Base-by-base conservation (phyloP, 345 rosid species). In the Melaleuca quinquenervia region DNA sequence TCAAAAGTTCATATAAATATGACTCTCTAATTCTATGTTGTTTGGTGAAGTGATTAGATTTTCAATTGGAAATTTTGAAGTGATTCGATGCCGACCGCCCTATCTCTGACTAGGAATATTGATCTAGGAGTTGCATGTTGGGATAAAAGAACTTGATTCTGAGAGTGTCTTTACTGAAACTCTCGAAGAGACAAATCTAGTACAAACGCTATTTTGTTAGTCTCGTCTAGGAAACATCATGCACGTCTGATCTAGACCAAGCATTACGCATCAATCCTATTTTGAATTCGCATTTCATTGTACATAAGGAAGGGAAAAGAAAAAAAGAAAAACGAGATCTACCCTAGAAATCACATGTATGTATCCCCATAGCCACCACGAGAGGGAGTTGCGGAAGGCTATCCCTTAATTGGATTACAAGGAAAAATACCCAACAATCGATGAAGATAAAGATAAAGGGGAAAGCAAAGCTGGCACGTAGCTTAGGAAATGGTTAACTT, bases 401-500 rank as follows among this genome's bases (percentile, higher is more conserved):
- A 36, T 70, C 36, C 80, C 80, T 70, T 70, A 36, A 70, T 70
- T 36, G 80, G 48, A 36, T 70, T 20, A 36, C 80, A 70, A 70
- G 80, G 83, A 3, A 82, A 70, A 70, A 49, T 82, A 12, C 53
- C 52, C 83, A 82, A 82, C 53, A 82, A 45, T 82, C 84, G 41
- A 82, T 29, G 44, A 29, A 82, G 36, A 26, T 52, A 51, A 50
- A 58, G 78, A 26, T 27, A 52, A 29, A 27, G 75, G 22, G 7
- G 50, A 49, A 44, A 49, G 80, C 53, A 62, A 64, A 84, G 70
- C 80, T 41, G 36, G 45, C 29, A 84, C 15, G 41, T 62, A 36
- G 27, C 60, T 45, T 62, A 36, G 83, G 56, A 82, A 85, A 89
- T 62, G 84, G 86, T 87, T 82, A 88, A 85, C 88, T 90, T 94